Conservation (phyloP, 148 eudicot genomes). For the Persicaria tinctoria region DNA sequence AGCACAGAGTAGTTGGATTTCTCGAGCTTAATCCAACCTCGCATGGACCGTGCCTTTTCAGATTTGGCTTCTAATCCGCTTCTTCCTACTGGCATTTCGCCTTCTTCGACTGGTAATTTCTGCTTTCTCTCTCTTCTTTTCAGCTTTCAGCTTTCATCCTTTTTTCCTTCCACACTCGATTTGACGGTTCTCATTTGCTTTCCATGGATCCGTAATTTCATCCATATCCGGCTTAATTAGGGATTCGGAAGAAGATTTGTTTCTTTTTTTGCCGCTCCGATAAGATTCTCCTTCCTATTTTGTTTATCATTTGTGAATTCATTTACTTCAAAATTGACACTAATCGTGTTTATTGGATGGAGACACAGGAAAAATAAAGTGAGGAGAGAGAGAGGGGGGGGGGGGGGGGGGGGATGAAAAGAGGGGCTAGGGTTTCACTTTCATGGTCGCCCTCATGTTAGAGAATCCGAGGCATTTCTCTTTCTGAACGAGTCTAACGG, state of each 20-base stretch:
- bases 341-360: background rate
- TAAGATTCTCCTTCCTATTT: background rate
- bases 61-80: slow-evolving; percentile 5
- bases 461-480: slow-evolving; percentile 12
- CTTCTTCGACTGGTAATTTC: slow-evolving; percentile 4
- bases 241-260: background rate
- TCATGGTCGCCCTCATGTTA: slow-evolving; percentile 8
- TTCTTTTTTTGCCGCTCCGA: background rate
- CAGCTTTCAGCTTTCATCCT: background rate
- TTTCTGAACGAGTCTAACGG: slow-evolving; percentile 14
- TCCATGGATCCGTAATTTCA: slow-evolving; percentile 1
- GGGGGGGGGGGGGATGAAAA: background rate
- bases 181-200: slow-evolving; percentile 9
- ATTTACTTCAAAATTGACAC: background rate
- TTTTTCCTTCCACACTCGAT: background rate
- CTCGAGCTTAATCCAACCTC: background rate
- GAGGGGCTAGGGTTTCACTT: slow-evolving; percentile 9
- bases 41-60: background rate
- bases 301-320: background rate
- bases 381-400: slow-evolving; percentile 5
- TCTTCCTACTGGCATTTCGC: slow-evolving; percentile 2
- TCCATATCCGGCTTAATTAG: background rate
- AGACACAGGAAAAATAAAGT: background rate
- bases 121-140: background rate
- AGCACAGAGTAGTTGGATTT: background rate